Evolutionary conservation across 23 red algal genomes (phyloP), one percentile per base, ranked within the genome.

Genomic region (Gracilaria domingensis): DNA sequence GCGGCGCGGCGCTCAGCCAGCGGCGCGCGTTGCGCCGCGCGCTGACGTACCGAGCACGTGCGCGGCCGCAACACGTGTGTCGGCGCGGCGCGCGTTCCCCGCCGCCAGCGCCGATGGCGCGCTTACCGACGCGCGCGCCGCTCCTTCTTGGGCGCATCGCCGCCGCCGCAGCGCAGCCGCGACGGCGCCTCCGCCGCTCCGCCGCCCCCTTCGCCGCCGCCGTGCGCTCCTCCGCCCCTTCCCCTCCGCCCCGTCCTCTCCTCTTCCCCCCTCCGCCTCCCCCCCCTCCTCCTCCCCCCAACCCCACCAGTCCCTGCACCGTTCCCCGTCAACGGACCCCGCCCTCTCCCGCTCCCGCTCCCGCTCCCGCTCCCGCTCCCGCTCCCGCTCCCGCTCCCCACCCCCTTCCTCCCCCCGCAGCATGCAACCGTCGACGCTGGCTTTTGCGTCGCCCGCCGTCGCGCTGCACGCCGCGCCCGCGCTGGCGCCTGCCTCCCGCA

Each of bases 1-100:
- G 60, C 24, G 2, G 60, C 60, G 69, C 4, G 69, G 14, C 35
- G 29, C 23, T 75, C 69, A 75, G 69, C 69, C 69, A 75, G 69
- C 69, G 69, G 69, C 29, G 60, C 60, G 60, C 25, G 60, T 30
- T 65, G 69, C 69, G 69, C 37, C 69, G 69, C 69, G 69, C 36
- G 39, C 69, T 40, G 35, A 75, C 69, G 37, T 40, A 64, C 26
- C 69, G 69, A 75, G 69, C 69, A 75, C 69, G 69, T 75, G 69
- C 69, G 69, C 69, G 69, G 36, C 69, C 69, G 18, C 69, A 75
- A 75, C 69, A 75, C 69, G 69, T 75, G 69, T 75, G 69, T 40
- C 8, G 34, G 7, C 36, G 37, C 8, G 34, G 7, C 36, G 37
- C 35, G 30, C 37, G 69, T 36, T 47, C 35, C 21, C n/a, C 36